Conservation (phyloP, 495 filamentous ascomycete species). For the Penicillium roqueforti region DNA sequence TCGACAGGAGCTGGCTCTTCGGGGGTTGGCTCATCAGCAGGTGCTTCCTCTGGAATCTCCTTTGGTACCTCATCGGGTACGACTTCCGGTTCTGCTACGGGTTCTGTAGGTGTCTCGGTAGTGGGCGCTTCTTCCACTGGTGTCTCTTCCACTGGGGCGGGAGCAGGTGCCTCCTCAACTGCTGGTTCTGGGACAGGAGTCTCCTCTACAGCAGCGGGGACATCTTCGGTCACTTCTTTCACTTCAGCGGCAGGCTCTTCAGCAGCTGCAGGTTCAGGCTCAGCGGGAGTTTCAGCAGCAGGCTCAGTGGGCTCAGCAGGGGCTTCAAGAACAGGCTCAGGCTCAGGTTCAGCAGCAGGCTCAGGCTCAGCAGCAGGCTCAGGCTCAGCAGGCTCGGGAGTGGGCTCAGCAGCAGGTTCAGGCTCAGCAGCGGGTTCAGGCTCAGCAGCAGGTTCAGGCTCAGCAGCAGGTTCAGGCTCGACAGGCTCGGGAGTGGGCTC, state of each 20-base stretch:
- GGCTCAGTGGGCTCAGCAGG: neutral
- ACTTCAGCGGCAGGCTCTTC: neutral
- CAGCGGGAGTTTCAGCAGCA: slow-evolving; percentile 7
- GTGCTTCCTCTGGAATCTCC: slow-evolving; percentile 2
- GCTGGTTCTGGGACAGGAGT: neutral
- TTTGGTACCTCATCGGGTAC: slow-evolving; percentile 11
- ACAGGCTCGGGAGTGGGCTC: neutral
- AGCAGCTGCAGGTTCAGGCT: slow-evolving; percentile 1
- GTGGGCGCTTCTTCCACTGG: slow-evolving; percentile 11
- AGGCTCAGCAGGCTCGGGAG: neutral
- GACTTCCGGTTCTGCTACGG: slow-evolving; percentile 9
- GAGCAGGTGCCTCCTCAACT: slow-evolving; percentile 4
- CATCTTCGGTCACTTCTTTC: neutral
- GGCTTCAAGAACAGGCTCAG: slow-evolving; percentile 4
- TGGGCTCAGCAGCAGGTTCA: slow-evolving; percentile 8
- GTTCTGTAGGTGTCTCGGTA: slow-evolving; percentile 7
- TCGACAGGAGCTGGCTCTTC: slow-evolving; percentile 16
- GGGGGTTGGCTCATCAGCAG: slow-evolving; percentile 4
- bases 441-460: neutral
- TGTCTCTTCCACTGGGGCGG: slow-evolving; percentile 7
- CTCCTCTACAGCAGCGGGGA: neutral
- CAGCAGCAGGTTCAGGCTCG: neutral
- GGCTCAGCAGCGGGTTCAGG: neutral
- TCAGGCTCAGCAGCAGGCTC: neutral
- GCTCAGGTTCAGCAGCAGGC: neutral